phyloP scores from a whole-genome alignment of 345 rosid genomes.

The Trapa bicornis region DNA sequence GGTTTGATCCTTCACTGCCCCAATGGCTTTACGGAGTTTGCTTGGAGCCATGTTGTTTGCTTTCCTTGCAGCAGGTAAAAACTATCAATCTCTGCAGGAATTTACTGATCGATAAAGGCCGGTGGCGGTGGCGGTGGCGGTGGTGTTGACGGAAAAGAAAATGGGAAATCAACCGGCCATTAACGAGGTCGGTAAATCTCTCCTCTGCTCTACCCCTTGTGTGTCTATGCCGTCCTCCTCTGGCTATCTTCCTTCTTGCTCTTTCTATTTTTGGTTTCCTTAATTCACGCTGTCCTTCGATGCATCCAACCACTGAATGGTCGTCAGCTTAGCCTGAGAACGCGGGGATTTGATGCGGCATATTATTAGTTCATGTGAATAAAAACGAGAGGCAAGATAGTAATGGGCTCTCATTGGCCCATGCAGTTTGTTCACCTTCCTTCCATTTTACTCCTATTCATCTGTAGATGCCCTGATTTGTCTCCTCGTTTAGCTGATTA shows the following conservation, averaged over 20 bases:
- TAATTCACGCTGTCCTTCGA: background rate
- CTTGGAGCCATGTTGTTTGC: conserved; percentile 25
- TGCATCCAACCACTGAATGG: background rate
- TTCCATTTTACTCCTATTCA: background rate
- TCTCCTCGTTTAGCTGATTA: background rate
- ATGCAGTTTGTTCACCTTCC: background rate
- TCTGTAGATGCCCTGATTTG: too few relatives aligned
- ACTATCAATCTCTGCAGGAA: background rate
- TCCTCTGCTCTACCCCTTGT: background rate
- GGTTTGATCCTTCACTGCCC: conserved; percentile 41
- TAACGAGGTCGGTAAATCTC: background rate
- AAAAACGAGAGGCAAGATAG: background rate
- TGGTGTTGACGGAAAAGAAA: background rate
- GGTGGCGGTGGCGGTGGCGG: background rate
- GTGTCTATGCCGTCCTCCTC: background rate
- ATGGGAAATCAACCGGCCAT: background rate
- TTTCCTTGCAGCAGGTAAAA: too few relatives aligned
- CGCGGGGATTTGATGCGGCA: background rate
- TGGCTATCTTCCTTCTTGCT: background rate
- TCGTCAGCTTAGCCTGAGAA: background rate
- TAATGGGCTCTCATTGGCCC: background rate
- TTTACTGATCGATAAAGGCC: too few relatives aligned
- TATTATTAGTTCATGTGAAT: background rate
- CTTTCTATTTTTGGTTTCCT: background rate
- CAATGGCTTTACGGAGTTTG: conserved; percentile 35